phyloP scores from a whole-genome alignment of 257 asterid species.

The Rauvolfia tetraphylla region DNA sequence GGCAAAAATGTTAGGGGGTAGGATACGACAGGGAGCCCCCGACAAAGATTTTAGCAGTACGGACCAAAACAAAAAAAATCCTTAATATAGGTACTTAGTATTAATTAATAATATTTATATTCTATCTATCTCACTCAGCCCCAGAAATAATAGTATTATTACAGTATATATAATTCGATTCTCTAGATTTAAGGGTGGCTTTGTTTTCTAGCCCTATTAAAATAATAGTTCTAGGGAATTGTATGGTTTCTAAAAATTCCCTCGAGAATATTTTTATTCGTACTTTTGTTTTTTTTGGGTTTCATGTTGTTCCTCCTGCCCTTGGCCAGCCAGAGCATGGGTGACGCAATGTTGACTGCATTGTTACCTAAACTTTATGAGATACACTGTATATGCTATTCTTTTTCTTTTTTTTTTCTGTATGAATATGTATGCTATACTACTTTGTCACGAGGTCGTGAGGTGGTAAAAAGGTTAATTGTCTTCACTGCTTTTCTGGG shows the following conservation, averaged over 20 bases:
- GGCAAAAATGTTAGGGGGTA: neutral
- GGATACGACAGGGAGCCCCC: conserved; percentile 32
- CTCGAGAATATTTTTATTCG: conserved; percentile 20
- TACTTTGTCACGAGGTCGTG: neutral
- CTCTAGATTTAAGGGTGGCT: conserved; percentile 29
- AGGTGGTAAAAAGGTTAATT: neutral
- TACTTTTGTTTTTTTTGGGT: neutral
- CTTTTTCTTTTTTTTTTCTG: too few relatives aligned
- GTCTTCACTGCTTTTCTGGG: neutral
- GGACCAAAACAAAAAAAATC: conserved; percentile 23
- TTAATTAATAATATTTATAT: neutral
- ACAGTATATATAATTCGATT: conserved; percentile 10
- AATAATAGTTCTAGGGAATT: conserved; percentile 16
- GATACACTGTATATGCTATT: neutral
- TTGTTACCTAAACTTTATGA: neutral
- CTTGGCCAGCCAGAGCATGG: neutral
- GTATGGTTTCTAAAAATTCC: conserved; percentile 21
- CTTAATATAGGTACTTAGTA: too few relatives aligned
- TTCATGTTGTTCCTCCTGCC: conserved; percentile 5
- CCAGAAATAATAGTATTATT: conserved; percentile 11
- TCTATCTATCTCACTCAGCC: conserved; percentile 18
- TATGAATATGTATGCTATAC: neutral
- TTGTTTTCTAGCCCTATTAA: conserved; percentile 20
- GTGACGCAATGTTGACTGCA: conserved; percentile 12
- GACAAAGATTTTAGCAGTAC: conserved; percentile 47